Conservation (phyloP, 305 asterid genomes). For the Fraxinus greggii region DNA sequence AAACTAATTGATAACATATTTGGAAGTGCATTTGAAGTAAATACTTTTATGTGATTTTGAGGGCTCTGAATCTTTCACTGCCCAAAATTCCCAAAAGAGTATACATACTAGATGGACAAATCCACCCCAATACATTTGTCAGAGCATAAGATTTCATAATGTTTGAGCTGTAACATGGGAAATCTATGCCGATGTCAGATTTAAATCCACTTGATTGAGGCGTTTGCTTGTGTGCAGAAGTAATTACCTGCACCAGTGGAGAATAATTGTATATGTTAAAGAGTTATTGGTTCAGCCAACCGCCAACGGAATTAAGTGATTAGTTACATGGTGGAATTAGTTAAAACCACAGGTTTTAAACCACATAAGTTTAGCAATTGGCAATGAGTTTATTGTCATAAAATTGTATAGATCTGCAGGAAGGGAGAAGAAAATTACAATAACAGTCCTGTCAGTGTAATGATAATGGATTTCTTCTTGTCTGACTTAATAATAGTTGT, state of each 20-base stretch:
- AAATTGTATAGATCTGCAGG: background rate
- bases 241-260: background rate
- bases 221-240: background rate
- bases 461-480: background rate
- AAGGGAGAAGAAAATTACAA: background rate
- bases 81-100: background rate
- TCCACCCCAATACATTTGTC: background rate
- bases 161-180: background rate
- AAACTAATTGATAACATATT: background rate
- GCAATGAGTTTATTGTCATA: background rate
- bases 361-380: background rate
- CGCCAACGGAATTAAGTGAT: background rate
- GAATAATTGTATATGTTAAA: background rate
- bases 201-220: background rate
- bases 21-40: background rate
- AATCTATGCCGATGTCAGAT: background rate
- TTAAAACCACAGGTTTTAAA: background rate
- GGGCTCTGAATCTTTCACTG: background rate
- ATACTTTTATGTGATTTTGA: background rate
- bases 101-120: background rate
- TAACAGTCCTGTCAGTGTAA: background rate
- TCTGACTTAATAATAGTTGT: conserved; percentile 12
- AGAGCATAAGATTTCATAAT: background rate
- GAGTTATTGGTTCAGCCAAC: background rate
- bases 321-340: background rate